These are phyloP conservation scores for Andrographis paniculata DNA, from an alignment of 305 asterid genomes.

Conservation along the genomic window DNA sequence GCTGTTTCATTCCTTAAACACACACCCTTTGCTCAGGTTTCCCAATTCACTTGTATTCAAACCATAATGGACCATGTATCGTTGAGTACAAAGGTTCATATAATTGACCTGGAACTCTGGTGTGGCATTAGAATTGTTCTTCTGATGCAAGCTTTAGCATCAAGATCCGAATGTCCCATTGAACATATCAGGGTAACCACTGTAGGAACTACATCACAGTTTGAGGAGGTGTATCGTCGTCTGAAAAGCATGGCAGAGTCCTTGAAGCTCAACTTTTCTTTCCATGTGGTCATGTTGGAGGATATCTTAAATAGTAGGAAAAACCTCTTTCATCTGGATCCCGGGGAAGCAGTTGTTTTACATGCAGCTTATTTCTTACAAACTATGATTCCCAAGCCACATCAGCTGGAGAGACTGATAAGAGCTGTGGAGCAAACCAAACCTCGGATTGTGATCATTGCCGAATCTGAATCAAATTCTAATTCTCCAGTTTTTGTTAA, in stretches of 20 bases:
- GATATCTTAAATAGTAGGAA: not conserved
- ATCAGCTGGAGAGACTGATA: slow-evolving; percentile 19
- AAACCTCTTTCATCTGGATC: slow-evolving; percentile 2
- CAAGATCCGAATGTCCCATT: slow-evolving; percentile 15
- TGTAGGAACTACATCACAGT: slow-evolving; percentile 17
- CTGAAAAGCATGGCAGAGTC: slow-evolving; percentile 21
- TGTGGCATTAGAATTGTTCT: slow-evolving; percentile 12
- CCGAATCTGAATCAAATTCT: slow-evolving; percentile 24
- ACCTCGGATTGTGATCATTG: slow-evolving; percentile 24
- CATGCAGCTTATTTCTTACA: slow-evolving; percentile 4
- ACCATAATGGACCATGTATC: slow-evolving; percentile 21
- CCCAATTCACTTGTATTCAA: slow-evolving; percentile 22
- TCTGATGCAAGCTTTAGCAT: slow-evolving; percentile 28
- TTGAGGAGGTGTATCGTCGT: slow-evolving; percentile 18
- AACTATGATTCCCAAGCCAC: slow-evolving; percentile 11
- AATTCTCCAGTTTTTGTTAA: slow-evolving; percentile 22
- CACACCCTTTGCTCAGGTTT: slow-evolving; percentile 15
- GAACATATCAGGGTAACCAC: slow-evolving; percentile 30
- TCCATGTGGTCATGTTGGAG: slow-evolving; percentile 9
- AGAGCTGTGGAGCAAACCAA: slow-evolving; percentile 14
- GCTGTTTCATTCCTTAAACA: slow-evolving; percentile 9
- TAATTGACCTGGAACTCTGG: slow-evolving; percentile 15
- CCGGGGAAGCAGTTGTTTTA: slow-evolving; percentile 9
- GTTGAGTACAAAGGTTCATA: slow-evolving; percentile 13
- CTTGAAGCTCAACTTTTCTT: slow-evolving; percentile 18